Conservation (phyloP, 2,329 filamentous ascomycete genomes). For the Graphilbum ipis-grandicollis region DNA sequence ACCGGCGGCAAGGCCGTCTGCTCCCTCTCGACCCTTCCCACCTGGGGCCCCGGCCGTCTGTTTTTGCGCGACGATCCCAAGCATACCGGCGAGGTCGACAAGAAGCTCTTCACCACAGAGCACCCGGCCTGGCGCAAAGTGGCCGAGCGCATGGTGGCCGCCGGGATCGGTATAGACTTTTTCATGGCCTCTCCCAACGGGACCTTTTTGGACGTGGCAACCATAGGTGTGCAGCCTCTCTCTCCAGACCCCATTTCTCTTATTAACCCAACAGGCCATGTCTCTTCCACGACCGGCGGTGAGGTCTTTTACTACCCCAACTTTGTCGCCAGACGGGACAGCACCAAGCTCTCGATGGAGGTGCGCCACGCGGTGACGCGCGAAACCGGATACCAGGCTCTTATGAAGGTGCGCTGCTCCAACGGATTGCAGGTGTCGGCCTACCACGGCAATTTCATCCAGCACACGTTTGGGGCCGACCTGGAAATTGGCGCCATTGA, state of each 20-base stretch:
- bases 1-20: constrained; percentile 90
- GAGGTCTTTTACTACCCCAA: constrained; percentile 97
- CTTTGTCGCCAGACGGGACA: constrained; percentile 76
- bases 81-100: constrained; percentile 73
- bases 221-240: constrained; percentile 44
- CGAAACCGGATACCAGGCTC: constrained; percentile 84
- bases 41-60: constrained; percentile 74
- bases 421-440: constrained; percentile 83
- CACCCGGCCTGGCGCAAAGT: constrained; percentile 76
- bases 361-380: constrained; percentile 72
- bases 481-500: constrained; percentile 87
- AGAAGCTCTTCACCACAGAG: constrained; percentile 81
- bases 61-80: constrained; percentile 81
- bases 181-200: constrained; percentile 85
- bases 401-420: constrained; percentile 97
- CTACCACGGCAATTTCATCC: constrained; percentile 95
- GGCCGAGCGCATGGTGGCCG: constrained; percentile 72
- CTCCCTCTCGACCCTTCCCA: constrained; percentile 73
- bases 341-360: constrained; percentile 67
- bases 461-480: constrained; percentile 88
- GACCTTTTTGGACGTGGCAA: constrained; percentile 83
- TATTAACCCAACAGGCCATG: constrained; percentile 40
- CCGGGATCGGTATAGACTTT: constrained; percentile 80
- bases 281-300: constrained; percentile 77
- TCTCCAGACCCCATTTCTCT: neutral